These are phyloP conservation scores for Schrenkiella parvula DNA, from an alignment of 345 rosid species.

Conservation along the genomic window DNA sequence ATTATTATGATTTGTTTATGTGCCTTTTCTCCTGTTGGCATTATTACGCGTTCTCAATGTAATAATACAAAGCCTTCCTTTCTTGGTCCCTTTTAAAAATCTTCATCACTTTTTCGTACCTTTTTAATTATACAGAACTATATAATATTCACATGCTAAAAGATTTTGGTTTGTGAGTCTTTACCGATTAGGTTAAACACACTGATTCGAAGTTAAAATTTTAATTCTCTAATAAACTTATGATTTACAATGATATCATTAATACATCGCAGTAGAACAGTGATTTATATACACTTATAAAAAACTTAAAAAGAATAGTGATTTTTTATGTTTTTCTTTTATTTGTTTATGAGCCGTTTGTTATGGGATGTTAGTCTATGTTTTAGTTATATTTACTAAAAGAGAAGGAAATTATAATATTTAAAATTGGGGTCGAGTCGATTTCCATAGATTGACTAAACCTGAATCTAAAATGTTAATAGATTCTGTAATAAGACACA, in stretches of 20 bases:
- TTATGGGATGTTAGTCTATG: background rate
- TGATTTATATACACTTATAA: too few species aligned
- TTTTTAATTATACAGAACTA: constrained; percentile 1
- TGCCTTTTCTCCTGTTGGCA: constrained; percentile 10
- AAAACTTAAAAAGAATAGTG: background rate
- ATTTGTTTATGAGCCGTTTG: background rate
- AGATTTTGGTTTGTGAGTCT: background rate
- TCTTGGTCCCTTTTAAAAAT: constrained; percentile 28
- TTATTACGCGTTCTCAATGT: constrained; percentile 42
- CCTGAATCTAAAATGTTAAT: constrained; percentile 17
- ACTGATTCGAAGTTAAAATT: too few species aligned
- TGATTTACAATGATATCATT: too few species aligned
- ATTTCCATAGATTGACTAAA: constrained; percentile 27
- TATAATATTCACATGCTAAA: constrained; percentile 4
- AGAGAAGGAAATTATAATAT: background rate
- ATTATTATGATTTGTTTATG: constrained; percentile 4
- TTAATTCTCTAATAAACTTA: background rate
- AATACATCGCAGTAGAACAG: too few species aligned
- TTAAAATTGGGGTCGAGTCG: constrained; percentile 8
- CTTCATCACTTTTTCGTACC: constrained; percentile 14
- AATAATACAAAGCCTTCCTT: constrained; percentile 34
- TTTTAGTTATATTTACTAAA: background rate
- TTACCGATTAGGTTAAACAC: too few species aligned
- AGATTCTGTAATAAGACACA: constrained; percentile 29
- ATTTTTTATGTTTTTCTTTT: background rate